A percentile compares a stretch with the other conserved stretches of the same genome.
phyloP scores from a whole-genome alignment of 768 basidiomycete species.

The Cystobasidium onofrii region DNA sequence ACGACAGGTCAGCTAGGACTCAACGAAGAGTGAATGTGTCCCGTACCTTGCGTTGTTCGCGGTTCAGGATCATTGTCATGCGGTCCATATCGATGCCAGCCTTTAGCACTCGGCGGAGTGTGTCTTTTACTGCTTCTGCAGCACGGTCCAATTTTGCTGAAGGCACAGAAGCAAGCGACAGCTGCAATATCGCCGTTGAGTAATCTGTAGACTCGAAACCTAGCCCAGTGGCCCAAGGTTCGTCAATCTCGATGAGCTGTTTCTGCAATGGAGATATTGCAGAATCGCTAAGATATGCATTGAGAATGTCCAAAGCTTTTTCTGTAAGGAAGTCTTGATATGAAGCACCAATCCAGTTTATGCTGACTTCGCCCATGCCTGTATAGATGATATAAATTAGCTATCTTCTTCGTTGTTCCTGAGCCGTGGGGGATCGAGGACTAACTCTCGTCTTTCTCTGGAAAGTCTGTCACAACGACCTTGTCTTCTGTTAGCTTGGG shows the following conservation, averaged over 20 bases:
- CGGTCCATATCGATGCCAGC: conserved; percentile 82
- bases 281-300: conserved; percentile 73
- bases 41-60: conserved; percentile 66
- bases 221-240: conserved; percentile 68
- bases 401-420: no score
- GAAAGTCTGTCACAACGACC: conserved; percentile 73
- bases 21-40: conserved; percentile 45
- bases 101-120: conserved; percentile 60
- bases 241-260: conserved; percentile 82
- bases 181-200: conserved; percentile 61
- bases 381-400: no score
- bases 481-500: conserved; percentile 52
- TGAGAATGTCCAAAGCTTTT: conserved; percentile 75
- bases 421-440: not conserved
- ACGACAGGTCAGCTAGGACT: conserved; percentile 29
- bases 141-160: conserved; percentile 67
- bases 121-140: conserved; percentile 58
- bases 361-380: conserved; percentile 66
- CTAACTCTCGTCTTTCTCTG: conserved; percentile 82
- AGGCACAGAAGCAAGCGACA: conserved; percentile 78
- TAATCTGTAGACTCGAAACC: conserved; percentile 71
- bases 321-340: conserved; percentile 63
- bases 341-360: conserved; percentile 71
- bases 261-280: conserved; percentile 53
- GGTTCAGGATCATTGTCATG: conserved; percentile 73